These are phyloP conservation scores for Tolypocladium pustulatum DNA, from an alignment of 2,329 filamentous ascomycete species.

Conservation along the genomic window DNA sequence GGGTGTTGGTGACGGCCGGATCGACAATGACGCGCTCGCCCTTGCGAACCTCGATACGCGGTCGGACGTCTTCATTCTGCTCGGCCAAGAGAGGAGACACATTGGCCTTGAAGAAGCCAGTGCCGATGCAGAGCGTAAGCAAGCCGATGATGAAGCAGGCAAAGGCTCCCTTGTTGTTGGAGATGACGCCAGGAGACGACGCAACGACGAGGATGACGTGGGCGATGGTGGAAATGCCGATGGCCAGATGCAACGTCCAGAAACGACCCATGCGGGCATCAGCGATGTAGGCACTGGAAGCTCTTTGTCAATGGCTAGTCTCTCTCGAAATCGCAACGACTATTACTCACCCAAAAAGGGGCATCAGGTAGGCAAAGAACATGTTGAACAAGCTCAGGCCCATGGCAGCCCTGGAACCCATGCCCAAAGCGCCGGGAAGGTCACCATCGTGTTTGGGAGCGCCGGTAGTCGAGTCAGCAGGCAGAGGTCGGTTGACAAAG, in stretches of 20 bases:
- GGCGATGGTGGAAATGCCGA: slow-evolving; percentile 53
- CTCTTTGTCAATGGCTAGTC: background rate
- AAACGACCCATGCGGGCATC: slow-evolving; percentile 66
- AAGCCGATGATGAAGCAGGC: slow-evolving; percentile 60
- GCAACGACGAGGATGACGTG: slow-evolving; percentile 57
- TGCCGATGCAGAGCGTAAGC: slow-evolving; percentile 47
- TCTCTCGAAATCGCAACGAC: background rate
- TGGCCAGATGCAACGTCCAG: slow-evolving; percentile 60
- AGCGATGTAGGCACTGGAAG: slow-evolving; percentile 39
- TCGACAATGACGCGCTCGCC: slow-evolving; percentile 64
- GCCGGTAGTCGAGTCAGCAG: slow-evolving; percentile 42
- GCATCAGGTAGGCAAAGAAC: slow-evolving; percentile 53
- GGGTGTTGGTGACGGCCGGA: slow-evolving; percentile 55
- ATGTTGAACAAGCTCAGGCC: slow-evolving; percentile 42
- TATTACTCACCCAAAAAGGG: slow-evolving; percentile 31
- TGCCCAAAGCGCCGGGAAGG: slow-evolving; percentile 41
- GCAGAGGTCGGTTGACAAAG: slow-evolving; percentile 48
- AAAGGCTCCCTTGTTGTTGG: slow-evolving; percentile 44
- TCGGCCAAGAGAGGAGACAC: slow-evolving; percentile 64
- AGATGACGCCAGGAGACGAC: slow-evolving; percentile 52
- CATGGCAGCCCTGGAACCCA: slow-evolving; percentile 46
- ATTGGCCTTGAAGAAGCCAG: slow-evolving; percentile 75
- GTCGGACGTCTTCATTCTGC: slow-evolving; percentile 50
- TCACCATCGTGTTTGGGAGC: slow-evolving; percentile 22
- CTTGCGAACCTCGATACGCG: slow-evolving; percentile 42